Evolutionary conservation across 306 rosid species (phyloP), one percentile per base, ranked within the genome.

Genomic region (Vigna nakashimae): DNA sequence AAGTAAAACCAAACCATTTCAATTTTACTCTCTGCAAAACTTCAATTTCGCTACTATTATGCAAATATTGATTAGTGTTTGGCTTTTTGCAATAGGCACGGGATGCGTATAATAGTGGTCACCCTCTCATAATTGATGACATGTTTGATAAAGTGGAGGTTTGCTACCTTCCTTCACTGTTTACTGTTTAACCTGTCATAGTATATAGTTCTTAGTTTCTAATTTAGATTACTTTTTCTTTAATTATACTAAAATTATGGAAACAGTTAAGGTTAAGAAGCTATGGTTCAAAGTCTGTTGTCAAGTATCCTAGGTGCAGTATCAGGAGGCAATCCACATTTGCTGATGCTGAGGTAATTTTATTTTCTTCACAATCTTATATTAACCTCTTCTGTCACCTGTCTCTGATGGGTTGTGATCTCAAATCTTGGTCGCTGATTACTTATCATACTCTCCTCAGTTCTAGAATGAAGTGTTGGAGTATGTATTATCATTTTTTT

Each of bases 101-200:
- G 78, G 97, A 89, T 83, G 88, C 97, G 7, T 93, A 93, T 76
- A 89, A 93, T 79, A 87, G 94, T 28, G 98, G 96, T 6, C 76
- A 88, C 43, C 98, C 98, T 60, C 82, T 93, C 83, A 93, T 93
- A 32, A 84, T 93, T 20, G 98, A 93, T 80, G 98, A 93, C 69
- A 93, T 93, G 97, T 93, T 93, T 82, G 98, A 93, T 53, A 91
- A 94, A 87, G 93, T 91, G 85, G 96, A 87, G 94, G 90, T 15
- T 92, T 88, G 98, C 94, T 88, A 6, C 46, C 64, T 46, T 62
- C 56, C 46, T 73, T 82, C 20, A 10, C 50, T 13, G 22, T 7
- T 9, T 17, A 68, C 15, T 45, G 8, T 9, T 10, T 32, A 60
- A 9, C 73, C 30, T 43, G 16, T 7, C 2, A 51, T 38, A 6